Conservation (phyloP, 441 rosid species). For the Arabidopsis lyrata region DNA sequence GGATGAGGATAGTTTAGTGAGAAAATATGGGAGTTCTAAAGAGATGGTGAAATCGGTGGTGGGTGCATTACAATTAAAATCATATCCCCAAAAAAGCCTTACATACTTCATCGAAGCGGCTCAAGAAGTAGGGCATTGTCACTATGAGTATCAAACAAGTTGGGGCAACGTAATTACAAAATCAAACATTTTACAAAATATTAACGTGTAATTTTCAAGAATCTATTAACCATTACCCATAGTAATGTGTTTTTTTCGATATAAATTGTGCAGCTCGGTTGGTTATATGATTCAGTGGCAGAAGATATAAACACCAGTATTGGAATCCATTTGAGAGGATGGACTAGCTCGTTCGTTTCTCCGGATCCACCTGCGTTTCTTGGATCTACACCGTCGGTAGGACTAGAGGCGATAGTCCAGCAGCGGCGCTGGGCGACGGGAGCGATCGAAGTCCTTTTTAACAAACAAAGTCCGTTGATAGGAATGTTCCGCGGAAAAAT, state of each 20-base stretch:
- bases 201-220: background rate
- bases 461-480: conserved; percentile 22
- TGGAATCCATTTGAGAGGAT: conserved; percentile 61
- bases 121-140: conserved; percentile 46
- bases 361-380: conserved; percentile 36
- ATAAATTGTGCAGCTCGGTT: conserved; percentile 23
- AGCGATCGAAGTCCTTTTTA: conserved; percentile 1
- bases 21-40: conserved; percentile 53
- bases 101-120: conserved; percentile 46
- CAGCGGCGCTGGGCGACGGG: conserved; percentile 26
- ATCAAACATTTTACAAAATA: background rate
- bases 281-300: conserved; percentile 29
- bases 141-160: conserved; percentile 51
- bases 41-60: conserved; percentile 49
- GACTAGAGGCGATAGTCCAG: background rate
- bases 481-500: conserved; percentile 10
- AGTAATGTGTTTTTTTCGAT: background rate
- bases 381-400: conserved; percentile 16
- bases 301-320: conserved; percentile 43
- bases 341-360: conserved; percentile 42
- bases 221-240: background rate
- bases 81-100: conserved; percentile 26
- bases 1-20: conserved; percentile 23
- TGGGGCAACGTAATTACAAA: conserved; percentile 59
- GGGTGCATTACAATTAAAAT: conserved; percentile 52